Conservation (phyloP, 371 early-diverging fungal genomes). For the Mortierella sp. region DNA sequence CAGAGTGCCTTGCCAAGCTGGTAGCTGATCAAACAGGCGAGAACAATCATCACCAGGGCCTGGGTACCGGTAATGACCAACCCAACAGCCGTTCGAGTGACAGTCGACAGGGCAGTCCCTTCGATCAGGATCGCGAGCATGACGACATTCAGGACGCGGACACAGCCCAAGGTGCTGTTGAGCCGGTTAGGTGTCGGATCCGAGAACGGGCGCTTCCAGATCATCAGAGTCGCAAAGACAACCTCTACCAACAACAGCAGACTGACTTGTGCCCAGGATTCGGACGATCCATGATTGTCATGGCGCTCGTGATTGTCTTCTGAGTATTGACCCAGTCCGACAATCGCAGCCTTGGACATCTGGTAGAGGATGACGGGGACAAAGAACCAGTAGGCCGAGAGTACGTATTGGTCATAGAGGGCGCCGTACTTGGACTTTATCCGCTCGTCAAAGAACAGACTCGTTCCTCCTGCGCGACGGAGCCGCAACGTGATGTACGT, state of each 20-base stretch:
- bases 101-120: constrained; percentile 16
- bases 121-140: constrained; percentile 45
- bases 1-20: constrained; percentile 35
- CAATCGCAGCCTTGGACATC: constrained; percentile 46
- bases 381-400: constrained; percentile 57
- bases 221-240: constrained; percentile 24
- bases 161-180: constrained; percentile 33
- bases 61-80: constrained; percentile 36
- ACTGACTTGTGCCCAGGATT: constrained; percentile 41
- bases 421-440: constrained; percentile 54
- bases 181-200: constrained; percentile 35
- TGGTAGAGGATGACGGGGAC: constrained; percentile 45
- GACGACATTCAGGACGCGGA: constrained; percentile 41
- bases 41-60: constrained; percentile 36
- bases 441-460: constrained; percentile 49
- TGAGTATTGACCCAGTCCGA: constrained; percentile 40
- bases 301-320: background rate
- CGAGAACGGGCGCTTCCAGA: constrained; percentile 53
- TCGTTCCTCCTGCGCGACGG: constrained; percentile 49
- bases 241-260: constrained; percentile 39
- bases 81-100: constrained; percentile 35
- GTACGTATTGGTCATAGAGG: constrained; percentile 53
- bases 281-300: constrained; percentile 18
- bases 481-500: constrained; percentile 36
- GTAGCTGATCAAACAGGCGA: constrained; percentile 27